Percentiles rank a stretch among this genome's conserved stretches.
These are phyloP conservation scores for Cladophialophora psammophila DNA, from an alignment of 2,329 filamentous ascomycete species.

Conservation along the genomic window DNA sequence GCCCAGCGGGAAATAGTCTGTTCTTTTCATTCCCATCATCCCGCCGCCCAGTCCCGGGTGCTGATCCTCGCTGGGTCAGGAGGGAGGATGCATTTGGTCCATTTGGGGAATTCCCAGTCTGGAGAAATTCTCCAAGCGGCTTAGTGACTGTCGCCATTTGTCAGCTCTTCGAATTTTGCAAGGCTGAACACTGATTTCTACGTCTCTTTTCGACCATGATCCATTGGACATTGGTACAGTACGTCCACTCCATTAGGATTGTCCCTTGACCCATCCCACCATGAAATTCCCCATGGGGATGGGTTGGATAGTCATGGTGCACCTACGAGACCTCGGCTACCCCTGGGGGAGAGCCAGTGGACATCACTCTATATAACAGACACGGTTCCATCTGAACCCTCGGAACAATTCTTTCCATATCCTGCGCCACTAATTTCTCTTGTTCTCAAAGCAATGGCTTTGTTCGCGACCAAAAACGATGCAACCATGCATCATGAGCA, in stretches of 20 bases:
- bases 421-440: background rate
- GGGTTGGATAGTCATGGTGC: background rate
- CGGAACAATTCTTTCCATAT: background rate
- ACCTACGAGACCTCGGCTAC: background rate
- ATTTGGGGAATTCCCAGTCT: constrained; percentile 16
- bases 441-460: background rate
- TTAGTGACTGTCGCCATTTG: constrained; percentile 5
- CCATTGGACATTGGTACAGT: background rate
- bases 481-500: background rate
- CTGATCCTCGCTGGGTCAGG: background rate
- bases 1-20: background rate
- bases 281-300: constrained; percentile 9
- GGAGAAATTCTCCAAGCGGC: constrained; percentile 22
- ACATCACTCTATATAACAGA: background rate
- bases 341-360: background rate
- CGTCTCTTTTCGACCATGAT: background rate
- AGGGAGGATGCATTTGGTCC: background rate
- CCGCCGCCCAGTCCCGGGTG: background rate
- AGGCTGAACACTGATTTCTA: background rate
- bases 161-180: background rate
- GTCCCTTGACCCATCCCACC: background rate
- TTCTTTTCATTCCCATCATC: constrained; percentile 7
- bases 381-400: background rate
- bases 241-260: background rate
- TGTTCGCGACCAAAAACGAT: background rate